These are phyloP conservation scores for Acacia acuminata DNA, from an alignment of 306 rosid species.

Conservation along the genomic window DNA sequence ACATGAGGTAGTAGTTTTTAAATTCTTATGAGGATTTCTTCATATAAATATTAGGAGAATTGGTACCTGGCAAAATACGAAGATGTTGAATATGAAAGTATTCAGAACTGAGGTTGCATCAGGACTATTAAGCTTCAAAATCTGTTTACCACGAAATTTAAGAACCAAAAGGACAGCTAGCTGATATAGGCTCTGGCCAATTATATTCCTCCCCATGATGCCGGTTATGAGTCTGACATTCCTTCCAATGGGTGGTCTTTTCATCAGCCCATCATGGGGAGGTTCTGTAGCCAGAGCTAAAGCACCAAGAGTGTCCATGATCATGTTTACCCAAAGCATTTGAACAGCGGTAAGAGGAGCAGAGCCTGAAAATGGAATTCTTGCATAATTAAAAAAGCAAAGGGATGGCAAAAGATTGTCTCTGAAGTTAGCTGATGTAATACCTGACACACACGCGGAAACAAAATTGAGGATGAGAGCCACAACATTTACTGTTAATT, in stretches of 20 bases:
- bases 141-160: slow-evolving; percentile 50
- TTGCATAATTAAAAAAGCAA: background rate
- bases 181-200: slow-evolving; percentile 86
- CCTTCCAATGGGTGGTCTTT: slow-evolving; percentile 72
- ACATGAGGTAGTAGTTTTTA: background rate
- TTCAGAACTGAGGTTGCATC: slow-evolving; percentile 49
- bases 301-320: slow-evolving; percentile 96
- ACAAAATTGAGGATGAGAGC: slow-evolving; percentile 84
- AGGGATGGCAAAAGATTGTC: background rate
- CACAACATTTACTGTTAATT: slow-evolving; percentile 88
- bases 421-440: background rate
- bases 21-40: background rate
- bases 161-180: slow-evolving; percentile 65
- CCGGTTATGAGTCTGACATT: slow-evolving; percentile 61
- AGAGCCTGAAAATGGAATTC: slow-evolving; percentile 53
- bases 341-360: slow-evolving; percentile 95
- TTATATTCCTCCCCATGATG: slow-evolving; percentile 85
- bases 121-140: slow-evolving; percentile 56
- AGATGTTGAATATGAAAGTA: slow-evolving; percentile 81
- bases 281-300: slow-evolving; percentile 94
- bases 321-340: slow-evolving; percentile 98
- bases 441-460: slow-evolving; percentile 78
- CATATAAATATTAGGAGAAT: background rate
- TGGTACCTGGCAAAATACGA: slow-evolving; percentile 91
- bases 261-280: slow-evolving; percentile 77